Evolutionary conservation across 2,329 filamentous ascomycete species (phyloP).

Genomic region (Metarhizium humberi): DNA sequence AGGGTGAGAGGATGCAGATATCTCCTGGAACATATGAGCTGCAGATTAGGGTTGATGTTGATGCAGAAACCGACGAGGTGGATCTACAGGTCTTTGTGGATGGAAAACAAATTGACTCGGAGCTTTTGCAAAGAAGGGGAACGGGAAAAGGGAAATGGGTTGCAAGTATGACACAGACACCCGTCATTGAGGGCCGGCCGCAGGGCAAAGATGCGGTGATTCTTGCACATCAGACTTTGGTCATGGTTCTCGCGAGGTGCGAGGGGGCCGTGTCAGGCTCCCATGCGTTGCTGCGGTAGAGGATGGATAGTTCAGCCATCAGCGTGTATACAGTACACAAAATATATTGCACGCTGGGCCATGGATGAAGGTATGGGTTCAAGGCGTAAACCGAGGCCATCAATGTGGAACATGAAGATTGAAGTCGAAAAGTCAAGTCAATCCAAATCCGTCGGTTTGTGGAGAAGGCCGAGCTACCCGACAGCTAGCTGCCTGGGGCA

Average conservation of each 20-base stretch:
- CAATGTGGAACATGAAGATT: no score
- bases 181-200: not conserved
- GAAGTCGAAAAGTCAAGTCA: no score
- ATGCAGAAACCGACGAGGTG: not conserved
- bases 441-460: no score
- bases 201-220: not conserved
- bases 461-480: no score
- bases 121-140: not conserved
- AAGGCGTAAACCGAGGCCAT: no score
- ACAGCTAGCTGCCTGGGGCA: no score
- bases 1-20: not conserved
- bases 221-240: not conserved
- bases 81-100: not conserved
- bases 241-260: not conserved
- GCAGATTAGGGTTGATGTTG: not conserved
- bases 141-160: not conserved
- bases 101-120: not conserved
- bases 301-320: not conserved
- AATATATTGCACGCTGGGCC: no score
- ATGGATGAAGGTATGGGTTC: no score
- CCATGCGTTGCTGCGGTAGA: not conserved
- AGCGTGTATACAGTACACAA: no score
- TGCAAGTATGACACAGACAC: not conserved
- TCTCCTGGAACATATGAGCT: not conserved
- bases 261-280: not conserved